Base-by-base conservation (phyloP, 164 flowering plant genomes). In the Dillenia suffruticosa region DNA sequence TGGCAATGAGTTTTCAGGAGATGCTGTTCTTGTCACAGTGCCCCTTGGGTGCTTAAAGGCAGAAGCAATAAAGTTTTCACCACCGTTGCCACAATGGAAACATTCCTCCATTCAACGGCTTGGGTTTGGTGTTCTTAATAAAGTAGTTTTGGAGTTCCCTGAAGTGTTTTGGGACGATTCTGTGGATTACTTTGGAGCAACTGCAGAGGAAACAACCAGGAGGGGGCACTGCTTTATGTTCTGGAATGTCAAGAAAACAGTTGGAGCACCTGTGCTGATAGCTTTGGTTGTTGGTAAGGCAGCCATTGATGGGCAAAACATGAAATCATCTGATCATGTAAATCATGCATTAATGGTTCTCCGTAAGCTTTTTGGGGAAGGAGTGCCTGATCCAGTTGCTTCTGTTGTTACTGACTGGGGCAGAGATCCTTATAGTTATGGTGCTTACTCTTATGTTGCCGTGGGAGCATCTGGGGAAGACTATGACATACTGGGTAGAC, bases 401-500 rank as follows among this genome's bases (percentile, higher is more conserved):
- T 86, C 92, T 44, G 96, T 92, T 46, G 96, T 95, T 60, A 95
- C 99, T 12, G 89, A 95, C 68, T 95, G 99, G 99, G 99, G 99
- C 26, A 81, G 74, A 67, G 99, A 95, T 83, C 99, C 99, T 62
- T 92, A 82, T 61, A 89, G 96, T 66, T 82, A 79, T 67, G 99
- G 99, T 59, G 96, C 99, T 56, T 95, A 95, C 74, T 91, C 99
- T 9, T 95, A 95, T 81, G 97, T 95, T 72, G 97, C 97, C 56
- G 84, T 89, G 52, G 99, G 97, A 56, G 84, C 99, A 61, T 95
- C 99, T 64, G 99, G 99, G 49, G 99, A 95, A 74, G 99, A 95
- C 62, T 95, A 95, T 79, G 99, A 95, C 73, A 76, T 88, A 49
- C 67, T 95, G 67, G 96, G 92, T 24, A 76, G 81, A 71, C 99